phyloP scores from a whole-genome alignment of 1,139 yeast species.

The Ashbya aceris region DNA sequence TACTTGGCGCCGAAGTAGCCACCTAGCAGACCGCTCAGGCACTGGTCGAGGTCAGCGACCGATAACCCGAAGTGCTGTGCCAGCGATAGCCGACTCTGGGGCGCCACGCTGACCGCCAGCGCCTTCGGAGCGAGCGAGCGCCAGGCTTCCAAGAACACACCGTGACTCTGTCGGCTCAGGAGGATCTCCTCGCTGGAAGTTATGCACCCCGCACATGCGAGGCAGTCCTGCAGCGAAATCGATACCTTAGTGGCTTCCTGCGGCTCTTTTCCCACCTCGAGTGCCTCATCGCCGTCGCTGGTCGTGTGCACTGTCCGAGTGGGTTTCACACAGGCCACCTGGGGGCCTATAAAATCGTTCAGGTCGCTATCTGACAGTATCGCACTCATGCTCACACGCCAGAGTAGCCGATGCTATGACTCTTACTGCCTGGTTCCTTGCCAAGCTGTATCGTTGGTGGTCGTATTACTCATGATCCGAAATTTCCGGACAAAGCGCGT shows the following conservation, averaged over 20 bases:
- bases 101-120: constrained; percentile 75
- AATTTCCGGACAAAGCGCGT: too few relatives aligned
- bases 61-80: constrained; percentile 56
- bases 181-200: constrained; percentile 93
- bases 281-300: constrained; percentile 55
- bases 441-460: background rate
- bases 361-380: constrained; percentile 79
- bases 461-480: too few relatives aligned
- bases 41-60: constrained; percentile 50
- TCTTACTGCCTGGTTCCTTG: background rate
- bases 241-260: constrained; percentile 66
- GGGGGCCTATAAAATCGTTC: constrained; percentile 91
- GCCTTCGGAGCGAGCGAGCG: constrained; percentile 30
- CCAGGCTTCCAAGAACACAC: constrained; percentile 59
- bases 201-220: constrained; percentile 96
- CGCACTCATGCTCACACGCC: constrained; percentile 57
- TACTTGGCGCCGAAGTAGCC: constrained; percentile 58
- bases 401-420: background rate
- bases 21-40: constrained; percentile 49
- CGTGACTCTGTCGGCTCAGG: constrained; percentile 83
- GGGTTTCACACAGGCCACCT: constrained; percentile 90
- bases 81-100: constrained; percentile 76
- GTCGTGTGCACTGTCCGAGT: constrained; percentile 57
- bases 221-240: constrained; percentile 82
- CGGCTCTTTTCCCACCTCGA: constrained; percentile 57